Percentiles rank a stretch among this genome's conserved stretches.
Evolutionary conservation across 1,139 yeast species (phyloP).

Genomic region (Scheffersomyces cryptocercus): DNA sequence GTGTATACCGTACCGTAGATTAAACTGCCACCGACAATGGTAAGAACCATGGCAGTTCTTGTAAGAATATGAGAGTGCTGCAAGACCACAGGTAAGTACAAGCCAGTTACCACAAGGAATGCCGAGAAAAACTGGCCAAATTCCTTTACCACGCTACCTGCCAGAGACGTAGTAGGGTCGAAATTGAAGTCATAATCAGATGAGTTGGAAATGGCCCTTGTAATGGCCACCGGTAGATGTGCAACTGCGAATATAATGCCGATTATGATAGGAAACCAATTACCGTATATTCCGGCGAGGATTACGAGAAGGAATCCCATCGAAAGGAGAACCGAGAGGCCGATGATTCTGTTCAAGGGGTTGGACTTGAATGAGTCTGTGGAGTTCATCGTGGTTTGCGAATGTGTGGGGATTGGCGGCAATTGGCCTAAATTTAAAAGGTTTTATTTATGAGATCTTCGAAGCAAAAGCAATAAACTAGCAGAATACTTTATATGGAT

Average conservation of each 20-base stretch:
- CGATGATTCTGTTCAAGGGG: slow-evolving; percentile 74
- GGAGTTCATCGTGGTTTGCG: slow-evolving; percentile 26
- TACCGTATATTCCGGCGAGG: slow-evolving; percentile 74
- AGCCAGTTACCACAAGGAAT: slow-evolving; percentile 62
- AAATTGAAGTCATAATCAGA: slow-evolving; percentile 49
- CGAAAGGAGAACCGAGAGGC: slow-evolving; percentile 71
- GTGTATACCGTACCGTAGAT: slow-evolving; percentile 74
- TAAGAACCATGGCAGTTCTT: slow-evolving; percentile 58
- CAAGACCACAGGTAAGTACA: slow-evolving; percentile 65
- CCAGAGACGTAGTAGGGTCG: slow-evolving; percentile 36
- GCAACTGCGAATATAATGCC: slow-evolving; percentile 59
- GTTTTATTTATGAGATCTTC: too few relatives aligned
- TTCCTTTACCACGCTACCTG: slow-evolving; percentile 44
- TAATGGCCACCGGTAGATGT: slow-evolving; percentile 62
- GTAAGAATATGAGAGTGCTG: slow-evolving; percentile 66
- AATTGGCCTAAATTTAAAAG: background rate
- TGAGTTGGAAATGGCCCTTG: slow-evolving; percentile 32
- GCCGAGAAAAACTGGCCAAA: slow-evolving; percentile 71
- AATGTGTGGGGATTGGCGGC: background rate
- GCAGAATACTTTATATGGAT: too few relatives aligned
- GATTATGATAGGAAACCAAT: slow-evolving; percentile 74
- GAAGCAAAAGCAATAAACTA: too few relatives aligned
- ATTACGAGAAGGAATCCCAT: slow-evolving; percentile 76
- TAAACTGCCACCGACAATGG: slow-evolving; percentile 67
- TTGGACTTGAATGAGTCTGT: slow-evolving; percentile 33